These are phyloP conservation scores for Neolentinus lepideus DNA, from an alignment of 1,284 basidiomycete genomes.

Conservation along the genomic window DNA sequence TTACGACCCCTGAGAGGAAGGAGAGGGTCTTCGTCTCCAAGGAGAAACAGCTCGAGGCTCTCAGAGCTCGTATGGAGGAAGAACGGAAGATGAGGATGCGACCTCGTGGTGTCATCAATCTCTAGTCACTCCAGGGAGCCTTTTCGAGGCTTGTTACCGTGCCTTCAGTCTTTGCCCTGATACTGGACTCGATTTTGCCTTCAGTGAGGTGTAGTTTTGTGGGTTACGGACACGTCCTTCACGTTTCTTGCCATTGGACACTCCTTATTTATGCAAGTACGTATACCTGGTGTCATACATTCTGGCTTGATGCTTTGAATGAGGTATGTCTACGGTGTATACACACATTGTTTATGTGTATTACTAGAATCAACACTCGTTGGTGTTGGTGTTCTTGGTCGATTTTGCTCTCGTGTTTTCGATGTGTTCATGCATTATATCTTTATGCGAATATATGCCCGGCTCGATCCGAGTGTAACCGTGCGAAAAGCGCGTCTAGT, in stretches of 20 bases:
- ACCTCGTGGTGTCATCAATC: not conserved
- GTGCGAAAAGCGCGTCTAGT: not conserved
- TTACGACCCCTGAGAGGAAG: not conserved
- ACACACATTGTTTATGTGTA: slow-evolving; percentile 2
- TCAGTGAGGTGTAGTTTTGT: not conserved
- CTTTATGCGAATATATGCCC: not conserved
- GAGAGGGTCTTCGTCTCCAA: not conserved
- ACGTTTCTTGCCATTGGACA: not conserved
- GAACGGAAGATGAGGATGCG: not conserved
- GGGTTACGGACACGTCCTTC: not conserved
- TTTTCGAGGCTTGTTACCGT: not conserved
- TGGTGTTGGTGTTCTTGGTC: not conserved
- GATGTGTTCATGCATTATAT: not conserved
- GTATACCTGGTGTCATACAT: not conserved
- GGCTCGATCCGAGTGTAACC: not conserved
- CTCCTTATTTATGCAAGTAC: not conserved
- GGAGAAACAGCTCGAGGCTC: slow-evolving; percentile 1
- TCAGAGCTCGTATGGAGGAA: slow-evolving; percentile 1
- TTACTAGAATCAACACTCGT: not conserved
- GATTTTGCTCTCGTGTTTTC: not conserved
- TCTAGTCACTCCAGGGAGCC: not conserved
- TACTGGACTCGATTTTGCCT: not conserved
- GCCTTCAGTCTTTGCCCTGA: not conserved
- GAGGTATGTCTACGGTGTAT: not conserved
- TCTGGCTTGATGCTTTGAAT: not conserved